Evolutionary conservation across 2,329 filamentous ascomycete genomes (phyloP).

Genomic region (Trichoderma aggressivum): DNA sequence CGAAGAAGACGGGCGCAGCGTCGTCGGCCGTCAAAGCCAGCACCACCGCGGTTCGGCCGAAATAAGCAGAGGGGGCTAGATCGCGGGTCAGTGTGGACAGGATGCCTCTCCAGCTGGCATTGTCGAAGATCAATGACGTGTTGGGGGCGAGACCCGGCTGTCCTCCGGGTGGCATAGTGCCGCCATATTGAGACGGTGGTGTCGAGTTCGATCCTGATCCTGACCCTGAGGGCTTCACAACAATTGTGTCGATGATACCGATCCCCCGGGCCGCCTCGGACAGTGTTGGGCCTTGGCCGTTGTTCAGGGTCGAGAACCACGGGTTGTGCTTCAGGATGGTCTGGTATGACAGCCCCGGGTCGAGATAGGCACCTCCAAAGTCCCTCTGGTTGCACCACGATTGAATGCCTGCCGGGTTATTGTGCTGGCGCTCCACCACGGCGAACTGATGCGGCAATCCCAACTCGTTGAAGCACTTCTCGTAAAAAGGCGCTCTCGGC

Average conservation of each 20-base stretch:
- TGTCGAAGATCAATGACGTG: constrained; percentile 68
- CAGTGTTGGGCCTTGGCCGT: constrained; percentile 53
- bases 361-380: constrained; percentile 80
- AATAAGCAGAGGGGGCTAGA: constrained; percentile 78
- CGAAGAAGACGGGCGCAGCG: constrained; percentile 75
- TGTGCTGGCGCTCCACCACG: constrained; percentile 67
- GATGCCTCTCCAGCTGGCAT: constrained; percentile 82
- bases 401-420: constrained; percentile 64
- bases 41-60: constrained; percentile 70
- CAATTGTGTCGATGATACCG: constrained; percentile 77
- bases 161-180: constrained; percentile 23
- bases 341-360: constrained; percentile 63
- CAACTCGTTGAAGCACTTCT: constrained; percentile 77
- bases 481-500: constrained; percentile 79
- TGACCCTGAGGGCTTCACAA: constrained; percentile 51
- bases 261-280: constrained; percentile 76
- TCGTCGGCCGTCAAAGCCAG: constrained; percentile 70
- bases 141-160: constrained; percentile 44
- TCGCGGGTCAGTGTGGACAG: constrained; percentile 76
- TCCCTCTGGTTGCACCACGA: constrained; percentile 67
- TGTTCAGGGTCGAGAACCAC: constrained; percentile 50
- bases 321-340: constrained; percentile 56
- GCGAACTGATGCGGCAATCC: constrained; percentile 81
- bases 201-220: constrained; percentile 43
- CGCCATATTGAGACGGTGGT: constrained; percentile 40